Conservation (phyloP, 208 protist genomes). For the Trypanosomatidae sp. region DNA sequence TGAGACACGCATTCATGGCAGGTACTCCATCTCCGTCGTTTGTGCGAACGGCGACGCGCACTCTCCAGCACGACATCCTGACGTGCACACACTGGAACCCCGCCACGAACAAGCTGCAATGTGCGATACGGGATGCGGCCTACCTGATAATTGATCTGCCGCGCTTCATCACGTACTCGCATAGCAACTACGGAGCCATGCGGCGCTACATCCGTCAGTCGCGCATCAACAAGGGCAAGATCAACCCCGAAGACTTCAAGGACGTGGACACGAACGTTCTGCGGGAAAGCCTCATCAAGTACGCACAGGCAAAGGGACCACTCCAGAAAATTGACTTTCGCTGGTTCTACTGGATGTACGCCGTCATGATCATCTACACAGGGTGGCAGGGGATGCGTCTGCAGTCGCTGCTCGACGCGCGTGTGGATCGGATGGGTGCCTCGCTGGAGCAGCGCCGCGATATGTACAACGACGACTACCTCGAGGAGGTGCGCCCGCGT, state of each 20-base stretch:
- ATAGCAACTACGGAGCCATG: slow-evolving; percentile 79
- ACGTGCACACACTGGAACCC: slow-evolving; percentile 60
- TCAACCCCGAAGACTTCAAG: slow-evolving; percentile 81
- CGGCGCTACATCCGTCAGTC: slow-evolving; percentile 76
- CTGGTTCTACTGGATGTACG: slow-evolving; percentile 87
- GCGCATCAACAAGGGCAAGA: slow-evolving; percentile 76
- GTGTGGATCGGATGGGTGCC: slow-evolving; percentile 54
- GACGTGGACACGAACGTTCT: slow-evolving; percentile 85
- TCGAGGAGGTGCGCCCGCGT: slow-evolving; percentile 73
- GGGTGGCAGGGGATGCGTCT: slow-evolving; percentile 67
- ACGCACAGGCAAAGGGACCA: slow-evolving; percentile 70
- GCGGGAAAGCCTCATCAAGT: slow-evolving; percentile 67
- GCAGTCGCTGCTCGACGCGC: slow-evolving; percentile 57
- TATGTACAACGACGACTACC: slow-evolving; percentile 84
- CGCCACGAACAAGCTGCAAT: slow-evolving; percentile 59
- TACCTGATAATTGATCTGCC: slow-evolving; percentile 72
- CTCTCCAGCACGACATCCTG: slow-evolving; percentile 47
- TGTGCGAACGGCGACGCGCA: slow-evolving; percentile 29
- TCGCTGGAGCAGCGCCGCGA: slow-evolving; percentile 60
- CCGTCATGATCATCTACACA: slow-evolving; percentile 75
- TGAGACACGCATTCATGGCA: slow-evolving; percentile 8
- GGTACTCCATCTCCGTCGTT: slow-evolving; percentile 27
- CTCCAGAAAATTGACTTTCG: slow-evolving; percentile 86
- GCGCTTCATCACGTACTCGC: slow-evolving; percentile 72
- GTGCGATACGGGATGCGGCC: slow-evolving; percentile 61